Conservation (phyloP, 208 protist genomes). For the Trichomonas tenax region DNA sequence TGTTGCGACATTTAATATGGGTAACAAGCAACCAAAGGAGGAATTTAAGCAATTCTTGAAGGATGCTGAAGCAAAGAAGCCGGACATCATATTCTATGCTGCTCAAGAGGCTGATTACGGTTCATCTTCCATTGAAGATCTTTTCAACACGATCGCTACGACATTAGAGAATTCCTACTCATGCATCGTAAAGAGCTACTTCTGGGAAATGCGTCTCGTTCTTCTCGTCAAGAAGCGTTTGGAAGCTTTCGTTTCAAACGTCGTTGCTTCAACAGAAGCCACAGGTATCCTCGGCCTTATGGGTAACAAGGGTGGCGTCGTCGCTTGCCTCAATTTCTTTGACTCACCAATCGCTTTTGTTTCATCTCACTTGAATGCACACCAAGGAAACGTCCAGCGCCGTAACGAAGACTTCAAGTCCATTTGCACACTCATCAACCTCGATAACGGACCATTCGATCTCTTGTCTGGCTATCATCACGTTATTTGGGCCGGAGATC, state of each 20-base stretch:
- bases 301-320: constrained; percentile 56
- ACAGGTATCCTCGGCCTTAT: constrained; percentile 39
- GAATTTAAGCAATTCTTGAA: not conserved
- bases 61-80: not conserved
- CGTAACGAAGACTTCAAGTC: not conserved
- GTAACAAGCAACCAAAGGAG: not conserved
- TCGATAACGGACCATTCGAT: not conserved
- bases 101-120: not conserved
- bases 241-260: not conserved
- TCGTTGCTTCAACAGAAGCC: not conserved
- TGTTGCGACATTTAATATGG: not conserved
- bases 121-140: not conserved
- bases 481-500: not conserved
- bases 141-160: not conserved
- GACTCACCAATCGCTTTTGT: constrained; percentile 49
- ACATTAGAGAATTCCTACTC: not conserved
- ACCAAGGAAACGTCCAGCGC: constrained; percentile 33
- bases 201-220: not conserved
- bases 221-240: not conserved
- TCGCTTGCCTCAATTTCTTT: constrained; percentile 38
- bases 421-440: not conserved
- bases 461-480: not conserved
- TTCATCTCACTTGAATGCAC: constrained; percentile 50
- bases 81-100: not conserved
- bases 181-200: not conserved